A percentile compares a stretch with the other conserved stretches of the same genome.
Evolutionary conservation across 73 alveolate species (phyloP).

Genomic region (Tetrahymena borealis): DNA sequence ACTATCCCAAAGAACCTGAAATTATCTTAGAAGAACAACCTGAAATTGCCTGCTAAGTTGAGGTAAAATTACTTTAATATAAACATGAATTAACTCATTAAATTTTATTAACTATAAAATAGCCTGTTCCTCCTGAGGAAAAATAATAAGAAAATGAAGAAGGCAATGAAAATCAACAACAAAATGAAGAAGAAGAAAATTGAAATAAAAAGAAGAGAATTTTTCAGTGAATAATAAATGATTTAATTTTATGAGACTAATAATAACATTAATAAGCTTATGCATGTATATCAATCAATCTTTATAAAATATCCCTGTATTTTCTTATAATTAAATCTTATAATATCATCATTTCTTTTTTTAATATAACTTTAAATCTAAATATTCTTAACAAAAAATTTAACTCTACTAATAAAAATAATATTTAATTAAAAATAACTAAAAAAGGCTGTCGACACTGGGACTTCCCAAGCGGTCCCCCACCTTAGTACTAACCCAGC

Average conservation of each 20-base stretch:
- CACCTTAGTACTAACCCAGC: constrained; percentile 99
- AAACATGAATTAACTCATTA: constrained; percentile 4
- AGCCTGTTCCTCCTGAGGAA: constrained; percentile 46
- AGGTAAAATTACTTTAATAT: constrained; percentile 1
- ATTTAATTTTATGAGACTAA: no score
- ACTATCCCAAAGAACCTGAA: background rate
- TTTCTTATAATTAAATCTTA: no score
- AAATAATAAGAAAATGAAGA: constrained; percentile 40
- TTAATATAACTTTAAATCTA: no score
- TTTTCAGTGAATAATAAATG: no score
- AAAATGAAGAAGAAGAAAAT: constrained; percentile 9
- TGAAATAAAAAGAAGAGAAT: background rate
- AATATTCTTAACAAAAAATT: no score
- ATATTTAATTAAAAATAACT: no score
- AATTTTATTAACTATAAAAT: constrained; percentile 22
- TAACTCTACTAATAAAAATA: no score
- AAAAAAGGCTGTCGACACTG: background rate
- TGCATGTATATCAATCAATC: no score
- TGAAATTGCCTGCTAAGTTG: constrained; percentile 21
- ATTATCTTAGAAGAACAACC: constrained; percentile 3
- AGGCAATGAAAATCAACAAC: constrained; percentile 14
- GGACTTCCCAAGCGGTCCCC: constrained; percentile 99
- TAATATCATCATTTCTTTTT: no score
- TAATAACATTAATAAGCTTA: no score
- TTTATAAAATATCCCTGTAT: no score